Percentiles rank a stretch among this genome's conserved stretches.
phyloP scores from a whole-genome alignment of 2,329 filamentous ascomycete genomes.

The Colletotrichum plurivorum region DNA sequence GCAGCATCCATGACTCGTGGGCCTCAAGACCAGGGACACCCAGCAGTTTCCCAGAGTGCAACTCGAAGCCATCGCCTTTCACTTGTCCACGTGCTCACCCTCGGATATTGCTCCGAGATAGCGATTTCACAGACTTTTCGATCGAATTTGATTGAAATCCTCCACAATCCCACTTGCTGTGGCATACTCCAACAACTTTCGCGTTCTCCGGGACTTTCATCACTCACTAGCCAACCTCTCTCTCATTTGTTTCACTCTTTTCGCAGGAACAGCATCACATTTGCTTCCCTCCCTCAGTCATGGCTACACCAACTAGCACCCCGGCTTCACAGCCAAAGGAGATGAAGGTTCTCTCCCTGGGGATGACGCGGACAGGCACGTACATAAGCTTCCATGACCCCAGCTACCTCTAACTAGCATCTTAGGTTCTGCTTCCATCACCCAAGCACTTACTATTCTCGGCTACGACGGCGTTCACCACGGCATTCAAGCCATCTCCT shows the following conservation, averaged over 20 bases:
- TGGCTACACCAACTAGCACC: background rate
- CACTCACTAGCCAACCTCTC: background rate
- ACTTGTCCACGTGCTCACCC: conserved; percentile 20
- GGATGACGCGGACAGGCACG: conserved; percentile 49
- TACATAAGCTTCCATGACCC: background rate
- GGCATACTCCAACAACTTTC: background rate
- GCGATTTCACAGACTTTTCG: background rate
- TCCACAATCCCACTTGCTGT: conserved; percentile 4
- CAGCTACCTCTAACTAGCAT: background rate
- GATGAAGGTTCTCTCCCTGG: conserved; percentile 49
- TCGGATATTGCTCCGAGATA: background rate
- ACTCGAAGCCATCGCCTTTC: conserved; percentile 22
- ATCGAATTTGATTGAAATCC: background rate
- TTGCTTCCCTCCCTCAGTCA: background rate
- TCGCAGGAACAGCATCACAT: background rate
- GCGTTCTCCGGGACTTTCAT: background rate
- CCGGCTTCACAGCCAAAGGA: conserved; percentile 31
- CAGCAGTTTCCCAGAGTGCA: background rate
- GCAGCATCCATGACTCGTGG: conserved; percentile 6
- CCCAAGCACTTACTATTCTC: conserved; percentile 48
- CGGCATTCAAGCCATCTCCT: conserved; percentile 45
- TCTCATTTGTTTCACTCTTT: background rate
- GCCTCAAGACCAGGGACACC: background rate
- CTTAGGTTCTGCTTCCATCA: conserved; percentile 48
- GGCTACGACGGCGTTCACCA: conserved; percentile 53